A percentile compares a stretch with the other conserved stretches of the same genome.
These are phyloP conservation scores for Colletotrichum sansevieriae DNA, from an alignment of 2,329 filamentous ascomycete genomes.

Conservation along the genomic window DNA sequence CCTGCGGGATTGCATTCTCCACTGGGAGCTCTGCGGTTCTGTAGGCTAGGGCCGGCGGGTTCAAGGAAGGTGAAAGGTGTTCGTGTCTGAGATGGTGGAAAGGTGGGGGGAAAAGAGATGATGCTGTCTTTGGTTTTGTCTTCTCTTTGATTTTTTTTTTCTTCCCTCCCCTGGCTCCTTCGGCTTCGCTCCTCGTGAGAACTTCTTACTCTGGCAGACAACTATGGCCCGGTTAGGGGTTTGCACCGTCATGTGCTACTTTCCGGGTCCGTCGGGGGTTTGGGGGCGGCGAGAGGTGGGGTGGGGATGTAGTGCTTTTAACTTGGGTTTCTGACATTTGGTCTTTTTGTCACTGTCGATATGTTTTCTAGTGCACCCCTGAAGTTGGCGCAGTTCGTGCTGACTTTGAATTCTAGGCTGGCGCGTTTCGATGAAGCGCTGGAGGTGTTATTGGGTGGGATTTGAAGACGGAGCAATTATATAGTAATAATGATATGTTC, in stretches of 20 bases:
- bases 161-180: slow-evolving; percentile 27
- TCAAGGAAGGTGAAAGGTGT: slow-evolving; percentile 4
- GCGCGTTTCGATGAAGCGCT: neutral
- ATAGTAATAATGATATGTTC: slow-evolving; percentile 19
- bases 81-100: too few relatives aligned
- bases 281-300: slow-evolving; percentile 49
- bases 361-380: neutral
- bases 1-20: slow-evolving; percentile 6
- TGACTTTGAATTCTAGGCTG: slow-evolving; percentile 7
- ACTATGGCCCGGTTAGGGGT: slow-evolving; percentile 25
- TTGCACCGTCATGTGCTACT: slow-evolving; percentile 54
- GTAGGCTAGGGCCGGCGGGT: neutral
- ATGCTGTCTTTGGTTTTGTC: neutral
- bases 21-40: slow-evolving; percentile 27
- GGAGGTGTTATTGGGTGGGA: neutral
- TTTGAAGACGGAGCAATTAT: neutral
- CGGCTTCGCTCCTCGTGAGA: slow-evolving; percentile 36
- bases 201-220: slow-evolving; percentile 15
- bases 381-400: neutral
- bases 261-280: slow-evolving; percentile 22
- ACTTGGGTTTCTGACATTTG: slow-evolving; percentile 58
- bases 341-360: neutral
- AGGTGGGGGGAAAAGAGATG: too few relatives aligned
- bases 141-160: neutral
- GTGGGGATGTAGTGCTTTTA: slow-evolving; percentile 59